A percentile compares a stretch with the other conserved stretches of the same genome.
These are phyloP conservation scores for Catharanthus roseus DNA, from an alignment of 257 asterid genomes.

Conservation along the genomic window DNA sequence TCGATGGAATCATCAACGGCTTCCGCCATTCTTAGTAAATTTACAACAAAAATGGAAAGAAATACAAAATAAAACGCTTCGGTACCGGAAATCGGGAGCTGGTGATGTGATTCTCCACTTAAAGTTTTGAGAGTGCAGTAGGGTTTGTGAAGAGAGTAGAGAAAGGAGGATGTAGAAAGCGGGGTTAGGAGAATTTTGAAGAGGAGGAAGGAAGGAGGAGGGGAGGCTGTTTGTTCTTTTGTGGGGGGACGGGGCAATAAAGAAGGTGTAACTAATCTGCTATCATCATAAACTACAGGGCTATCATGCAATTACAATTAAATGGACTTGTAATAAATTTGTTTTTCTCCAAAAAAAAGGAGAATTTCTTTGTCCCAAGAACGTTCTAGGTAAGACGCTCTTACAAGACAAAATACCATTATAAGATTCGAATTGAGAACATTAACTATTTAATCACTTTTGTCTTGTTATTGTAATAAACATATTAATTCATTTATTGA, in stretches of 20 bases:
- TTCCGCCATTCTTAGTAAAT: conserved; percentile 44
- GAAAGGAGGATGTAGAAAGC: neutral
- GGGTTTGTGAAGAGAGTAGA: conserved; percentile 9
- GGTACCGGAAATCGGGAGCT: no score
- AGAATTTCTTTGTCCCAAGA: no score
- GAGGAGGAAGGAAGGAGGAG: neutral
- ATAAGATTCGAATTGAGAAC: no score
- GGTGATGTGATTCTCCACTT: no score
- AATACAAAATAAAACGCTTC: neutral
- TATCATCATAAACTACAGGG: neutral
- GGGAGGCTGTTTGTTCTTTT: neutral
- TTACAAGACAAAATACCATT: no score
- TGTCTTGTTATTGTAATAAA: no score
- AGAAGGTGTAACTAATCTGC: neutral
- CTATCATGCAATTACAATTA: no score
- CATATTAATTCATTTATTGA: no score
- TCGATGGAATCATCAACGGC: conserved; percentile 53
- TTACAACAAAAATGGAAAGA: neutral
- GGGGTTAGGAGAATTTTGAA: neutral
- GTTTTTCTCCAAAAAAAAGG: no score
- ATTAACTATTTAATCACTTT: no score
- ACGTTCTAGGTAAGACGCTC: no score
- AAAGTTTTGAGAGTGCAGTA: neutral
- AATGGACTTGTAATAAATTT: no score
- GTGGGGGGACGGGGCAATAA: neutral